Conservation (phyloP, 352 stramenopile species). For the Blastocystis sp. region DNA sequence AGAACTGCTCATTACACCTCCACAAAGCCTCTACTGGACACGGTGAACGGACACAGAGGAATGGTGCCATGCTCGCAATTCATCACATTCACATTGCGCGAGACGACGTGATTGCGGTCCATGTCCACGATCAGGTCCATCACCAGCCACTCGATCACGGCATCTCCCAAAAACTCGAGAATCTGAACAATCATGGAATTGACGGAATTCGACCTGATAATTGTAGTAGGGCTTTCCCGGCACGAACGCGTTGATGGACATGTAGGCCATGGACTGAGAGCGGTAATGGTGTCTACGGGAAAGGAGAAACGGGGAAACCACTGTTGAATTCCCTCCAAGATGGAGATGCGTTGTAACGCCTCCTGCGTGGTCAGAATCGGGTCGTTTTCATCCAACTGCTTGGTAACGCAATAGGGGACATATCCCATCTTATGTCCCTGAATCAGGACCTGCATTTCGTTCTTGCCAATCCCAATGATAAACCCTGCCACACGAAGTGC, state of each 20-base stretch:
- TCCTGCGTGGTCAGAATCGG: background rate
- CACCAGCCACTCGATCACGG: conserved; percentile 20
- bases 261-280: background rate
- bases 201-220: background rate
- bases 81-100: background rate
- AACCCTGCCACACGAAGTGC: background rate
- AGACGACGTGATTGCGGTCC: background rate
- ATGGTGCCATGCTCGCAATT: background rate
- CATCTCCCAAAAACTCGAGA: conserved; percentile 46
- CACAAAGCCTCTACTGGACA: background rate
- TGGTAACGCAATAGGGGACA: background rate
- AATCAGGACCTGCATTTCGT: background rate
- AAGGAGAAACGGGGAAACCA: background rate
- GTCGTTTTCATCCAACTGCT: background rate
- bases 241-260: background rate
- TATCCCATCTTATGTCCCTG: background rate
- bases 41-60: conserved; percentile 1
- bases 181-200: background rate
- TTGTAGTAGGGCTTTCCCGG: background rate
- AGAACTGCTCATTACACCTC: background rate
- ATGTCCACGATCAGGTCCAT: conserved; percentile 25
- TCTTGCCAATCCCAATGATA: background rate
- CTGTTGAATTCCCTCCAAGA: background rate
- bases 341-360: background rate
- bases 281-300: conserved; percentile 2